Evolutionary conservation across 2,329 filamentous ascomycete species (phyloP).

Genomic region (Byssoonygena ceratinophila): DNA sequence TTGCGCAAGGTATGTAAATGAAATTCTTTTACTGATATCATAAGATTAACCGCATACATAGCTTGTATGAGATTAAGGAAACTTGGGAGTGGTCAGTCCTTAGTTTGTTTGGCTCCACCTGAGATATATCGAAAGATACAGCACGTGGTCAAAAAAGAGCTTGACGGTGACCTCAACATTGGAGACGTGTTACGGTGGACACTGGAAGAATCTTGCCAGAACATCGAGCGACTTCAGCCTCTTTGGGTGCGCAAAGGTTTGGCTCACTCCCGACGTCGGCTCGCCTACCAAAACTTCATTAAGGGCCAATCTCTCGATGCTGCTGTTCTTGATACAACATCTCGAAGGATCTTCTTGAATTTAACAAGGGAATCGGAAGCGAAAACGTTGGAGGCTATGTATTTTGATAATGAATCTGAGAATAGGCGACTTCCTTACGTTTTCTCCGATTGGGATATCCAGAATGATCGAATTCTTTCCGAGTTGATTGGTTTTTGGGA

Average conservation of each 20-base stretch:
- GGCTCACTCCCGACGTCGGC: background rate
- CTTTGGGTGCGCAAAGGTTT: slow-evolving; percentile 54
- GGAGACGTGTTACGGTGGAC: slow-evolving; percentile 49
- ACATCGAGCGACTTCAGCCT: slow-evolving; percentile 42
- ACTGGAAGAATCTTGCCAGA: slow-evolving; percentile 45
- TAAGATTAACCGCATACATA: slow-evolving; percentile 25
- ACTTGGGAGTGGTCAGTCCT: slow-evolving; percentile 53
- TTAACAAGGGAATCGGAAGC: background rate
- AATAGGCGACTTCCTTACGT: background rate
- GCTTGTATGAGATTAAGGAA: slow-evolving; percentile 60
- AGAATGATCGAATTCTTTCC: slow-evolving; percentile 53
- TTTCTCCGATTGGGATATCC: slow-evolving; percentile 22
- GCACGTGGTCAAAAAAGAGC: slow-evolving; percentile 14
- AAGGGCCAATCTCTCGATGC: background rate
- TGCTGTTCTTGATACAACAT: background rate
- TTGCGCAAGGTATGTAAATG: slow-evolving; percentile 52
- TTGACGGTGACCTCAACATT: slow-evolving; percentile 31
- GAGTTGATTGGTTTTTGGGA: slow-evolving; percentile 20
- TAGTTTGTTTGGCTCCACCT: slow-evolving; percentile 48
- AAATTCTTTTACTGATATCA: slow-evolving; percentile 51
- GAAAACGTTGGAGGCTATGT: background rate
- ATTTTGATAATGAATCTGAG: background rate
- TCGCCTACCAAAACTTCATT: background rate
- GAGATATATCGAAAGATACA: slow-evolving; percentile 50
- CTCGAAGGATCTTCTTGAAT: background rate